A percentile compares a stretch with the other conserved stretches of the same genome.
phyloP scores from a whole-genome alignment of 2,329 filamentous ascomycete genomes.

The Mariannaea elegans region DNA sequence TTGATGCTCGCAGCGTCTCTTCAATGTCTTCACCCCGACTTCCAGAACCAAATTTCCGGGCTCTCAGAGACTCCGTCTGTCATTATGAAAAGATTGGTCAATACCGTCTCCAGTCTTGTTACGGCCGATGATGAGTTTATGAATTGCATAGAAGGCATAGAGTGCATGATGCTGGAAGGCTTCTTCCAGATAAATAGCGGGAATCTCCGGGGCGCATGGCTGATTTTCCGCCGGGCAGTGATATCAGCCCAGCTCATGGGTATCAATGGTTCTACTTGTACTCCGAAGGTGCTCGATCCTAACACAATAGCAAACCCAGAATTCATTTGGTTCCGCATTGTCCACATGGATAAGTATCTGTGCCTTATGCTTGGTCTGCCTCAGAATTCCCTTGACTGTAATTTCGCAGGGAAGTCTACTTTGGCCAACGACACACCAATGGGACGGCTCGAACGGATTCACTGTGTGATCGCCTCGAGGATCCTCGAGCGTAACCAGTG shows the following conservation, averaged over 20 bases:
- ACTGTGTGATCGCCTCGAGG: not conserved
- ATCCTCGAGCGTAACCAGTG: not conserved
- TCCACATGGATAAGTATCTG: constrained; percentile 11
- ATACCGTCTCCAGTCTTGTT: constrained; percentile 43
- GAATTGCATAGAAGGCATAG: constrained; percentile 49
- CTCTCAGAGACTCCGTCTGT: constrained; percentile 35
- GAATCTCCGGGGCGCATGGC: constrained; percentile 52
- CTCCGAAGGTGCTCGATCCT: not conserved
- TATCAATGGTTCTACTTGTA: constrained; percentile 42
- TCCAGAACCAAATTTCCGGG: constrained; percentile 15
- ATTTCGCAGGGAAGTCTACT: not conserved
- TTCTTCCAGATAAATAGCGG: constrained; percentile 49
- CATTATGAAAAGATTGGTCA: constrained; percentile 30
- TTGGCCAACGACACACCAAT: not conserved
- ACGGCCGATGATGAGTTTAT: constrained; percentile 51
- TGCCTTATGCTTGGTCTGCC: constrained; percentile 5
- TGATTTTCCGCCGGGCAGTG: constrained; percentile 49
- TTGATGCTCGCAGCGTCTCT: constrained; percentile 36
- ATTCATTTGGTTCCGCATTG: constrained; percentile 8
- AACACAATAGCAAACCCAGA: not conserved
- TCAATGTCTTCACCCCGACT: constrained; percentile 36
- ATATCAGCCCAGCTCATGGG: constrained; percentile 52
- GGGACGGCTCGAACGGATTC: not conserved
- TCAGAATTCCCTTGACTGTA: not conserved
- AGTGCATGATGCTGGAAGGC: constrained; percentile 53